Evolutionary conservation across 2,329 filamentous ascomycete genomes (phyloP).

Genomic region (Myriosclerotinia duriaeana): DNA sequence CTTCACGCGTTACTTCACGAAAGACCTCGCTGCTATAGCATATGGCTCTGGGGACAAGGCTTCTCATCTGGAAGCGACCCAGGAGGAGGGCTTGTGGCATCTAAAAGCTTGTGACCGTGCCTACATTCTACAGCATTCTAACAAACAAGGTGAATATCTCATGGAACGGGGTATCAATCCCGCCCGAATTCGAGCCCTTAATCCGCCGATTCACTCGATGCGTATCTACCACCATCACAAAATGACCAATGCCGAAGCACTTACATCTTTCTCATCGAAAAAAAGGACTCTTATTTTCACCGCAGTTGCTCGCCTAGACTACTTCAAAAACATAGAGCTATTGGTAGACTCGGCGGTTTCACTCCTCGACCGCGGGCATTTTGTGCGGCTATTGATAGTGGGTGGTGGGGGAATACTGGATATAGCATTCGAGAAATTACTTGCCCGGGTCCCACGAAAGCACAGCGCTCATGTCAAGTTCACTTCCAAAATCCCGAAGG

Average conservation of each 20-base stretch:
- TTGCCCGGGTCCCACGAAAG: slow-evolving; percentile 22
- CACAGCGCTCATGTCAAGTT: slow-evolving; percentile 26
- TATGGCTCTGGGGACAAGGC: slow-evolving; percentile 27
- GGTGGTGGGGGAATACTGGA: slow-evolving; percentile 24
- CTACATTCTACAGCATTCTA: slow-evolving; percentile 28
- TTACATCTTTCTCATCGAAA: slow-evolving; percentile 19
- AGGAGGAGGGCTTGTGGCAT: slow-evolving; percentile 25
- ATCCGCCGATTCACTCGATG: slow-evolving; percentile 26
- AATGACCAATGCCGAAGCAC: not conserved
- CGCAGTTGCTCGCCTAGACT: slow-evolving; percentile 28
- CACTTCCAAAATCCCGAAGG: slow-evolving; percentile 27
- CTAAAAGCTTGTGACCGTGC: slow-evolving; percentile 23
- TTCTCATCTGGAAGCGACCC: slow-evolving; percentile 24
- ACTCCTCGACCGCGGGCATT: slow-evolving; percentile 21
- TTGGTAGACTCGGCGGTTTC: slow-evolving; percentile 24
- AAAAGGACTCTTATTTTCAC: slow-evolving; percentile 26
- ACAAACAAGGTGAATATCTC: slow-evolving; percentile 28
- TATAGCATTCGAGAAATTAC: slow-evolving; percentile 9
- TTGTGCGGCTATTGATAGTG: slow-evolving; percentile 24
- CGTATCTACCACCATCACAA: slow-evolving; percentile 11
- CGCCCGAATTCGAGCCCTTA: slow-evolving; percentile 24
- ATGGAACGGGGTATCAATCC: slow-evolving; percentile 24
- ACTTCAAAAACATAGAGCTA: slow-evolving; percentile 28
- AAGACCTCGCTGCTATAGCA: slow-evolving; percentile 25
- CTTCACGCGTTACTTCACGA: slow-evolving; percentile 24